Conservation (phyloP, 2,329 filamentous ascomycete species). For the Didymella segeticola region DNA sequence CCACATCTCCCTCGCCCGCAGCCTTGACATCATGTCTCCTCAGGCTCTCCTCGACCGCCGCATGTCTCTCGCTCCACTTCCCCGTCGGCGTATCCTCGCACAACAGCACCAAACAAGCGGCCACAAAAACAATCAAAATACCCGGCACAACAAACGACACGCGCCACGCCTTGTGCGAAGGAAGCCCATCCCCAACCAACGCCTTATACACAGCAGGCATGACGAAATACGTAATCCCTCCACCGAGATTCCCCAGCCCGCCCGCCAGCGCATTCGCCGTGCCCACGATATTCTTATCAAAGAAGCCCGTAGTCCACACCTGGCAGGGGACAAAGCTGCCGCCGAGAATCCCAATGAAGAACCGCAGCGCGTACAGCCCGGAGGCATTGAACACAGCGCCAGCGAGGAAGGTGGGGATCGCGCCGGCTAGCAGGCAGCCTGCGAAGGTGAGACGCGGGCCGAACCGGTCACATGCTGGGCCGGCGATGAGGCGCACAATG, state of each 20-base stretch:
- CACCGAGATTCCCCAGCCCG: constrained; percentile 50
- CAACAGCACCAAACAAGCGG: constrained; percentile 69
- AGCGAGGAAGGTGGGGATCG: constrained; percentile 82
- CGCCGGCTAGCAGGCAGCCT: constrained; percentile 73
- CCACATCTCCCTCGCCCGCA: constrained; percentile 6
- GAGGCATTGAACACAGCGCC: constrained; percentile 71
- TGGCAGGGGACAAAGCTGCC: constrained; percentile 83
- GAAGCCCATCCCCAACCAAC: constrained; percentile 64
- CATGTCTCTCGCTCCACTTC: constrained; percentile 74
- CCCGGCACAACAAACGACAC: constrained; percentile 83
- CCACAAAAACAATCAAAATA: constrained; percentile 71
- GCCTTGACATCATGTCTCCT: constrained; percentile 7
- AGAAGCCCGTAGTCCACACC: constrained; percentile 90
- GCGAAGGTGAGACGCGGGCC: constrained; percentile 81
- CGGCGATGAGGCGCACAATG: constrained; percentile 73
- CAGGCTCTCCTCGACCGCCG: constrained; percentile 63
- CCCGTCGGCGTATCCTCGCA: constrained; percentile 84
- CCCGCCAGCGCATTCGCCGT: constrained; percentile 84
- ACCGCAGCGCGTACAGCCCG: constrained; percentile 73
- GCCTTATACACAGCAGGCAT: constrained; percentile 89
- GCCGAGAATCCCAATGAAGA: constrained; percentile 80
- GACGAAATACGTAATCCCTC: constrained; percentile 63
- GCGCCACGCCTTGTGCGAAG: constrained; percentile 75
- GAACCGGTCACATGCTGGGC: constrained; percentile 80
- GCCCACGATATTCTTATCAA: constrained; percentile 93